These are phyloP conservation scores for Ceratobasidium sp. DNA, from an alignment of 1,284 basidiomycete species.

Conservation along the genomic window DNA sequence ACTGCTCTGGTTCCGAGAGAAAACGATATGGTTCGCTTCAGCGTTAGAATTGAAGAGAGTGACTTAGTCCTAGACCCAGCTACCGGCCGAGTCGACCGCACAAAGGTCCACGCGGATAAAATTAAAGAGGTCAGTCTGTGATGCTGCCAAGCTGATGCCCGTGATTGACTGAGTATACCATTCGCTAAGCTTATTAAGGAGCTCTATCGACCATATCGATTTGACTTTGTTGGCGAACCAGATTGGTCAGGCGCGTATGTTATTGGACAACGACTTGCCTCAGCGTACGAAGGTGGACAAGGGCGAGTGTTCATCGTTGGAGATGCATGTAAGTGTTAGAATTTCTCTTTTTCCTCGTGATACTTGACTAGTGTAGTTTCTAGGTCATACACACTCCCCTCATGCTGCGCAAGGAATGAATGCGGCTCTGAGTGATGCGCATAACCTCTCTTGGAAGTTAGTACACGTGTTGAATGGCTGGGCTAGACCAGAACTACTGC, in stretches of 20 bases:
- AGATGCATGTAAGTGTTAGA: slow-evolving; percentile 51
- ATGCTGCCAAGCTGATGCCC: too few relatives aligned
- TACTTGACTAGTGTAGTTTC: background rate
- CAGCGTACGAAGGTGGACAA: slow-evolving; percentile 52
- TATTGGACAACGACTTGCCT: slow-evolving; percentile 55
- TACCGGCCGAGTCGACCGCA: slow-evolving; percentile 34
- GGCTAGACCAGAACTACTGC: slow-evolving; percentile 14
- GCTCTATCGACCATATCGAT: slow-evolving; percentile 16
- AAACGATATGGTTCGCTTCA: slow-evolving; percentile 33
- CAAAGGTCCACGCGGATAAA: slow-evolving; percentile 10
- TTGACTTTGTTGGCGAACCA: slow-evolving; percentile 20
- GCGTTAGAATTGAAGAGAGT: background rate
- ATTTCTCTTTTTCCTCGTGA: background rate
- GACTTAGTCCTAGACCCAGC: background rate
- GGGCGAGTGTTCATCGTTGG: slow-evolving; percentile 54
- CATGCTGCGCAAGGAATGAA: slow-evolving; percentile 57
- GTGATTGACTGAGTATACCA: too few relatives aligned
- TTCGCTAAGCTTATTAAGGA: slow-evolving; percentile 10
- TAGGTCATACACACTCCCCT: slow-evolving; percentile 55
- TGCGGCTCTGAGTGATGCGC: slow-evolving; percentile 55
- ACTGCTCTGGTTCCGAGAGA: slow-evolving; percentile 25
- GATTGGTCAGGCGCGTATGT: slow-evolving; percentile 35
- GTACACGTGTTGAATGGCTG: slow-evolving; percentile 30
- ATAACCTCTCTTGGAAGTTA: slow-evolving; percentile 51
- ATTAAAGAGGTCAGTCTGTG: slow-evolving; percentile 2